A percentile compares a stretch with the other conserved stretches of the same genome.
Evolutionary conservation across 2,329 filamentous ascomycete species (phyloP).

Genomic region (Colletotrichum zoysiae): DNA sequence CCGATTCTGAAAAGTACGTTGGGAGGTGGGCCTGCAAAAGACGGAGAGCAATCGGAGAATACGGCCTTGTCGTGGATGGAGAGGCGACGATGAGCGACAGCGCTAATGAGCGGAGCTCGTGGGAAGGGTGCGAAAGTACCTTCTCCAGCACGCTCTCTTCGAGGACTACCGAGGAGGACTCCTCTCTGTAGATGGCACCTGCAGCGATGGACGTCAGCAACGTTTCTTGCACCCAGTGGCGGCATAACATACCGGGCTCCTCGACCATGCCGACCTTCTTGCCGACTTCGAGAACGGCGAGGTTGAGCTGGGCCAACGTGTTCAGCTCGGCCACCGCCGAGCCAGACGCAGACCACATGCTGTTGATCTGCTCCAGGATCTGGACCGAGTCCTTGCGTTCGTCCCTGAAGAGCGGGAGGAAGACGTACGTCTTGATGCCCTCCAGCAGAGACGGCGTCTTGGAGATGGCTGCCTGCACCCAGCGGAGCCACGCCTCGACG

Average conservation of each 20-base stretch:
- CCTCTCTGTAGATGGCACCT: conserved; percentile 31
- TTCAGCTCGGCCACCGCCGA: conserved; percentile 61
- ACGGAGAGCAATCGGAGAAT: conserved; percentile 71
- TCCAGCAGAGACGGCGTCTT: conserved; percentile 67
- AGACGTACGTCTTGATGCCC: conserved; percentile 73
- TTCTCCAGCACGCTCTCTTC: conserved; percentile 61
- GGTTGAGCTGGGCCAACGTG: conserved; percentile 68
- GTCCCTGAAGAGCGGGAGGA: conserved; percentile 71
- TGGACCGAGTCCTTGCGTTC: conserved; percentile 65
- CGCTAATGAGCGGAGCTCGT: conserved; percentile 80
- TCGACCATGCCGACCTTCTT: conserved; percentile 79
- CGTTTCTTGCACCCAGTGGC: conserved; percentile 9
- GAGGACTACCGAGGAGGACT: conserved; percentile 49
- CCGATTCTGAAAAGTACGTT: conserved; percentile 83
- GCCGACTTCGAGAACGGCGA: conserved; percentile 77
- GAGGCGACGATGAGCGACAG: conserved; percentile 85
- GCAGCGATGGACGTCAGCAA: not conserved
- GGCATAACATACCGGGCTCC: conserved; percentile 66
- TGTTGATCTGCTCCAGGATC: conserved; percentile 71
- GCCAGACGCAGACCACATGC: conserved; percentile 60
- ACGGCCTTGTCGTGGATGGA: conserved; percentile 78
- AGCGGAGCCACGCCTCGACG: conserved; percentile 65
- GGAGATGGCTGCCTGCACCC: conserved; percentile 65
- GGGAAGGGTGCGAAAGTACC: conserved; percentile 68
- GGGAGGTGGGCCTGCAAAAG: conserved; percentile 75